Conservation (phyloP, 2,329 filamentous ascomycete species). For the Colletotrichum tofieldiae region DNA sequence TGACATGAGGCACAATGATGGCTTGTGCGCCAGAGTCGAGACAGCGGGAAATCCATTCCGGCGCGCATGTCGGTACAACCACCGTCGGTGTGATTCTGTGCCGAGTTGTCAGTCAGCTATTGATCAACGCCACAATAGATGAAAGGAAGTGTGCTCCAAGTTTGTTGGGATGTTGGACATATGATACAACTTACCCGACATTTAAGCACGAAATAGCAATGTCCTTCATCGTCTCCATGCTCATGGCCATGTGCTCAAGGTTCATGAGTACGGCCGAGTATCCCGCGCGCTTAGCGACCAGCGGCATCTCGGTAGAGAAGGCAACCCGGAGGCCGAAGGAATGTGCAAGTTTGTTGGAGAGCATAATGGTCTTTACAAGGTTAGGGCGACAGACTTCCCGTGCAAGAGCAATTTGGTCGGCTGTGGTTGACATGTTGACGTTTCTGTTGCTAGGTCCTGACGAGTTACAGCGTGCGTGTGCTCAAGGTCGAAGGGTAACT, state of each 20-base stretch:
- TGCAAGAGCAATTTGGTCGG: constrained; percentile 24
- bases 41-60: constrained; percentile 51
- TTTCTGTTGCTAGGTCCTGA: background rate
- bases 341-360: constrained; percentile 20
- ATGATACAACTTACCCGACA: background rate
- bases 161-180: no score
- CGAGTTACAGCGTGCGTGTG: background rate
- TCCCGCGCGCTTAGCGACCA: constrained; percentile 25
- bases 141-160: no score
- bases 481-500: background rate
- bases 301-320: constrained; percentile 36
- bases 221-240: constrained; percentile 33
- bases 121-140: no score
- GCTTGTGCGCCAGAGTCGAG: constrained; percentile 67
- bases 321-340: constrained; percentile 35
- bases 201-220: constrained; percentile 28
- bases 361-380: constrained; percentile 29
- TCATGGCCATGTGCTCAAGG: constrained; percentile 33
- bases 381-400: constrained; percentile 26
- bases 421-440: constrained; percentile 9
- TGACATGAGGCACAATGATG: constrained; percentile 64
- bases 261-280: constrained; percentile 36
- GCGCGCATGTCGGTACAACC: constrained; percentile 28
- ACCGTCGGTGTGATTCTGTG: constrained; percentile 5
- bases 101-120: background rate